Base-by-base conservation (phyloP, 1,139 yeast genomes). In the Scheffersomyces illinoinensis region DNA sequence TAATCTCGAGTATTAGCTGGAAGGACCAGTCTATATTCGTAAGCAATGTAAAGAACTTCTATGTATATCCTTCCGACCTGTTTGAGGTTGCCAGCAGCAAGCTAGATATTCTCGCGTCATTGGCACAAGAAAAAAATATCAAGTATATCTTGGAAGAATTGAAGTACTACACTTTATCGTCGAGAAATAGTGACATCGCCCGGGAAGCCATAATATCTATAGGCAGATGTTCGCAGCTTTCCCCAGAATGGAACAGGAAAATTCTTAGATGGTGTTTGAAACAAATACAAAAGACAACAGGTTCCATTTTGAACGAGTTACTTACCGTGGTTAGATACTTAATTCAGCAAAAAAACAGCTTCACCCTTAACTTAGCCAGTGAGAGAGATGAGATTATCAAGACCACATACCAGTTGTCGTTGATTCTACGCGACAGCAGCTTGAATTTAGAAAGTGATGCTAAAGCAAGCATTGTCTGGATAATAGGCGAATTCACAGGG, bases 401-500 rank as follows among this genome's bases (percentile, higher is more conserved):
- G 53, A 79, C 83, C 1, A 76, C 79, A 3, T 75, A 74, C 57
- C 74, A 72, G 54, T 69, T 84, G 12, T 76, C 85, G 1, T 59
- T 68, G 48, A 69, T 77, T 2, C 67, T 79, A 55, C 60, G 62
- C 3, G 75, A 73, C 56, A 64, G 65, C 3, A 62, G 62, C 18
- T 52, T 76, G 2, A 67, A 69, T 2, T 66, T 82, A 43, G 81
- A 75, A 43, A 70, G 76, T 23, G 79, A 81, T 19, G 97, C 98
- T 0, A 85, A 88, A 63, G 93, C 97, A 1, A 90, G 96, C 58
- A 87, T 93, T 21, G 82, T 95, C 19, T 96, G 98, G 98, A 82
- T 93, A 14, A 85, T 95, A 53, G 98, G 98, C 2, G 98, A 95
- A 68, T 89, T 90, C 68, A 74, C 84, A 0, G 77, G 73, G 52